Conservation (phyloP, 1,284 basidiomycete genomes). For the Ganoderma meredithae region DNA sequence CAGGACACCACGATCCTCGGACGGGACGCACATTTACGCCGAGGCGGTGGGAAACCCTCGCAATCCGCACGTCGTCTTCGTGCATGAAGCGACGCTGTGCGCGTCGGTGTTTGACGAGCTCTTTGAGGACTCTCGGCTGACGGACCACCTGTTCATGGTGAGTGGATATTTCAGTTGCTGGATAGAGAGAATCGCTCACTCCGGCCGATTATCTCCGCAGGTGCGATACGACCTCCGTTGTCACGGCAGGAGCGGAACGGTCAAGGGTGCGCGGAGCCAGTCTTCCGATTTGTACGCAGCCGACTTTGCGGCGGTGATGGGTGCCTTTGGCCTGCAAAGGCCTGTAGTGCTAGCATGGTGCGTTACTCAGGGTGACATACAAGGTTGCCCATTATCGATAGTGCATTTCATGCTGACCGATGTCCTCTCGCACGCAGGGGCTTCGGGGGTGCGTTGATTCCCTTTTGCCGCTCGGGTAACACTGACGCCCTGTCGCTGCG, state of each 20-base stretch:
- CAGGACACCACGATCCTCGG: slow-evolving; percentile 32
- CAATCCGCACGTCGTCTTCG: slow-evolving; percentile 48
- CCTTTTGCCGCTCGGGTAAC: slow-evolving; percentile 4
- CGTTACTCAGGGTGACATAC: slow-evolving; percentile 19
- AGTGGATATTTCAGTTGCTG: slow-evolving; percentile 14
- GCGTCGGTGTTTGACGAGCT: slow-evolving; percentile 44
- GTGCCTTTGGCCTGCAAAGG: slow-evolving; percentile 36
- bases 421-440: slow-evolving; percentile 4
- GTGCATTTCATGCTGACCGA: background rate
- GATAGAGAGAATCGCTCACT: slow-evolving; percentile 5
- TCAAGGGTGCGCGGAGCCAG: slow-evolving; percentile 30
- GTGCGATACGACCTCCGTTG: slow-evolving; percentile 44
- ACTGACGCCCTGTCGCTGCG: background rate
- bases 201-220: slow-evolving; percentile 25
- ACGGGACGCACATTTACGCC: slow-evolving; percentile 38
- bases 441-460: slow-evolving; percentile 12
- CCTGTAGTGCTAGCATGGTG: slow-evolving; percentile 40
- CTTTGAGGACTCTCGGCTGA: slow-evolving; percentile 40
- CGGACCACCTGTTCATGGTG: slow-evolving; percentile 45
- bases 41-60: slow-evolving; percentile 47
- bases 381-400: background rate
- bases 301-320: slow-evolving; percentile 39
- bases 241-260: slow-evolving; percentile 40
- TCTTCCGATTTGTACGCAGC: slow-evolving; percentile 35
- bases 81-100: slow-evolving; percentile 46